A percentile compares a stretch with the other conserved stretches of the same genome.
These are phyloP conservation scores for Colletotrichum ledebouriae DNA, from an alignment of 2,329 filamentous ascomycete genomes.

Conservation along the genomic window DNA sequence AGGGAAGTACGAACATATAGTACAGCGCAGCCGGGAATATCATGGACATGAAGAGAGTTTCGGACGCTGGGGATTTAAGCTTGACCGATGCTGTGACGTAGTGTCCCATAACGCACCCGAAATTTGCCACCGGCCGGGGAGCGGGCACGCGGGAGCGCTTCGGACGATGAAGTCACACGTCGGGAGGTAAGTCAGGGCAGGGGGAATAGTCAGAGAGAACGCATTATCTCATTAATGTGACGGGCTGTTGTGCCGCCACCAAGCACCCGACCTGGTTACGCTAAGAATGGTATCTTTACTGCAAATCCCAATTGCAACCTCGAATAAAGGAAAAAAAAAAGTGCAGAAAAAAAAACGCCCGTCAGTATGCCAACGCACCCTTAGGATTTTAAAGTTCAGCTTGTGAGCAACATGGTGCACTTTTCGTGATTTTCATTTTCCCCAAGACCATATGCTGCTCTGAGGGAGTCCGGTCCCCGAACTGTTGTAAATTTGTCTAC, in stretches of 20 bases:
- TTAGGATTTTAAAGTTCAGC: no score
- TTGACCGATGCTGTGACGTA: slow-evolving; percentile 38
- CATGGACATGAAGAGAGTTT: slow-evolving; percentile 10
- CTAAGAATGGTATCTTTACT: slow-evolving; percentile 40
- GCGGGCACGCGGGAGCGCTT: slow-evolving; percentile 12
- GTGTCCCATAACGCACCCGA: slow-evolving; percentile 29
- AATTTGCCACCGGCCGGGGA: slow-evolving; percentile 24
- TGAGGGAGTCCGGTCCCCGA: background rate
- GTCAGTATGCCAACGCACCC: no score
- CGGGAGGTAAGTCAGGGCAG: background rate
- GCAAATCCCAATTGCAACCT: slow-evolving; percentile 13
- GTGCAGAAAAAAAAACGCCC: background rate
- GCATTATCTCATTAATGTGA: slow-evolving; percentile 34
- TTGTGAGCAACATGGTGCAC: background rate
- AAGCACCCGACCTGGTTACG: slow-evolving; percentile 12
- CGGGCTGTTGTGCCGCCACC: slow-evolving; percentile 7
- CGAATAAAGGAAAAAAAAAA: slow-evolving; percentile 15
- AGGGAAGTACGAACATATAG: background rate
- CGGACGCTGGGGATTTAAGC: slow-evolving; percentile 24
- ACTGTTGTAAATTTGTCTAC: slow-evolving; percentile 46
- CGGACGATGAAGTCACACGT: slow-evolving; percentile 26
- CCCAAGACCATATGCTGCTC: background rate
- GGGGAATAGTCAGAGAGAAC: background rate
- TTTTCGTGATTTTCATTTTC: background rate
- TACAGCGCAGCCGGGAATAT: slow-evolving; percentile 13